Base-by-base conservation (phyloP, 176 grass and related monocot genomes). In the Rhipidocladum racemiflorum region DNA sequence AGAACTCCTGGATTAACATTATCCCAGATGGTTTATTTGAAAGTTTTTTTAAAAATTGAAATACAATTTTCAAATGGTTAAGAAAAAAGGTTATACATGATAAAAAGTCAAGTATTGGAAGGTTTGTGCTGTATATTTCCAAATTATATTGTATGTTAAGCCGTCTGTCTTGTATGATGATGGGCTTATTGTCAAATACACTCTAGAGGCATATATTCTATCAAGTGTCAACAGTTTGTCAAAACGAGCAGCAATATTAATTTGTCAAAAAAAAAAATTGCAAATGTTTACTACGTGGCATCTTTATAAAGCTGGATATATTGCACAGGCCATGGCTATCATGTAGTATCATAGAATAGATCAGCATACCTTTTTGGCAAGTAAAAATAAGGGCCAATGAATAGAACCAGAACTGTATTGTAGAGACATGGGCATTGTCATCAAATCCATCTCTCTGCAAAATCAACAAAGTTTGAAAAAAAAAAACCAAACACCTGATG, bases 341-440 rank as follows among this genome's bases (percentile, higher is more conserved):
- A 74, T 49, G 39, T 40, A 9, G 9, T 45, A 55, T 9, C 5
- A 9, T 49, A 80, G 60, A 74, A 84, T 66, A 90, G 56, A 74
- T 88, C 35, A 38, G 61, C 46, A 77, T 71, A 97, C 95, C 95
- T 97, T 94, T 83, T 81, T 90, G 34, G 95, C 74, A 67, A 97
- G 88, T 83, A 97, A 87, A 92, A 97, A 97, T 57, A 97, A 87
- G 55, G 92, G 95, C 95, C 95, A 94, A 28, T 81, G 77, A 66
- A 92, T 87, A 81, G 81, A 81, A 61, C 90, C 77, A 76, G 83
- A 87, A 71, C 9, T 87, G 82, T 87, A 76, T 23, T 88, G 54
- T 61, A 84, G 79, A 78, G 90, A 80, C 75, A 94, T 81, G 65
- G 95, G 95, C 95, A 97, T 97, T 70, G 74, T 91, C 90, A 97